Evolutionary conservation across 495 filamentous ascomycete species (phyloP), one percentile per base, ranked within the genome.

Genomic region (Parmelia sp.): DNA sequence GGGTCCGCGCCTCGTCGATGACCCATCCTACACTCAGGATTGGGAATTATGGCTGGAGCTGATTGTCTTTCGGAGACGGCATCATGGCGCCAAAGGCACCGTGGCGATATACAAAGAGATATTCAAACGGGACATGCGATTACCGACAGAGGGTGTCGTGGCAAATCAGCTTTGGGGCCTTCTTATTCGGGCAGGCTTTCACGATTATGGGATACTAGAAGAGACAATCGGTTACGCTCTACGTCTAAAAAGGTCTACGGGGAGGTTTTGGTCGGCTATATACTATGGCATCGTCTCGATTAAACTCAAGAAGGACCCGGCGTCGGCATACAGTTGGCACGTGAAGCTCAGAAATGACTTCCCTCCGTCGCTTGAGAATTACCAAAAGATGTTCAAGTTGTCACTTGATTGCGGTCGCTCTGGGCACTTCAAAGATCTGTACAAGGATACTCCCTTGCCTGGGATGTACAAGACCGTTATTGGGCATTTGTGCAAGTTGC

Each of bases 1-100:
- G 10, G 33, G 37, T 17, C 36, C 36, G 36, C 65, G 47, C 19
- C 58, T 68, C 14, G 53, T 68, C 36, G 27, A 68, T 3, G 42
- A 65, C 47, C 29, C 23, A 23, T 29, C 14, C 5, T 33, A 62
- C 19, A 35, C 37, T 29, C 29, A 76, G 27, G 81, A 92, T 69
- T 78, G 85, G 61, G 70, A 75, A 19, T 75, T 90, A 15, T 92
- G 89, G 89, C 76, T 81, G 21, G 82, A 84, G 64, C 74, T 90
- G 31, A 74, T 92, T 25, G 77, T 81, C 39, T 86, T 83, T 67
- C 78, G 84, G 42, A 78, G 83, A 65, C 81, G 87, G 17, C 75
- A 80, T 51, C 78, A 89, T 73, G 87, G 87, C 3, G 69, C 79
- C 31, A 65, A 74, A 23, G 89, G 89, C 0, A 81, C 85, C 4